phyloP scores from a whole-genome alignment of 2,329 filamentous ascomycete species.

The Cadophora malorum region DNA sequence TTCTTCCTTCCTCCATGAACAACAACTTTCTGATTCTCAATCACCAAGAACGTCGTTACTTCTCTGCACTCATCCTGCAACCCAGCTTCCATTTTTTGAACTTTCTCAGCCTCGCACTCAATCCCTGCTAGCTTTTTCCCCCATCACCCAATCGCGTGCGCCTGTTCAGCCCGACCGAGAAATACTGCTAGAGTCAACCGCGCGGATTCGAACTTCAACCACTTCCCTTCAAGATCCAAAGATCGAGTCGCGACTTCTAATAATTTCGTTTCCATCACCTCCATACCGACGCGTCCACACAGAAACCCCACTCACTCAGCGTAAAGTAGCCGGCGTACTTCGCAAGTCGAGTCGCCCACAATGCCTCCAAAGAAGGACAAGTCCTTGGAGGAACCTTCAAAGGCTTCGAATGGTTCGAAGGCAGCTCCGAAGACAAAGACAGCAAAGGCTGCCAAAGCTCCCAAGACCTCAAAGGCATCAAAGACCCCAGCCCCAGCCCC shows the following conservation, averaged over 20 bases:
- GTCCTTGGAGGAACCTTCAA: constrained; percentile 6
- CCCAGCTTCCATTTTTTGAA: not conserved
- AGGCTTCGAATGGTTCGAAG: not conserved
- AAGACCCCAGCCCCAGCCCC: not conserved
- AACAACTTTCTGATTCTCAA: constrained; percentile 14
- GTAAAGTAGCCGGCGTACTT: not conserved
- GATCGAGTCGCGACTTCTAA: no score
- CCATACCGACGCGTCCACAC: constrained; percentile 10
- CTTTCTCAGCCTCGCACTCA: constrained; percentile 9
- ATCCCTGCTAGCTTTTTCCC: constrained; percentile 2
- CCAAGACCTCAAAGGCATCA: not conserved
- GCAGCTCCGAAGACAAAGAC: not conserved
- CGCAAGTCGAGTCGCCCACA: constrained; percentile 8
- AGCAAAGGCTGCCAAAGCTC: not conserved
- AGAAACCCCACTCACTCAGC: not conserved
- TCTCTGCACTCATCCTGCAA: constrained; percentile 16
- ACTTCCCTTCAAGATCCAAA: not conserved
- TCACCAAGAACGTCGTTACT: constrained; percentile 9
- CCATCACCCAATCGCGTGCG: constrained; percentile 4
- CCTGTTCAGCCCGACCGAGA: not conserved
- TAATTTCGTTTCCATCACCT: not conserved
- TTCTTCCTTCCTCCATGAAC: constrained; percentile 13
- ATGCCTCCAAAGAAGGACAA: constrained; percentile 18
- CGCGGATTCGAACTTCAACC: no score
- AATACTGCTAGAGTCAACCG: not conserved